phyloP scores from a whole-genome alignment of 257 asterid species.

The Nicotiana tabacum region DNA sequence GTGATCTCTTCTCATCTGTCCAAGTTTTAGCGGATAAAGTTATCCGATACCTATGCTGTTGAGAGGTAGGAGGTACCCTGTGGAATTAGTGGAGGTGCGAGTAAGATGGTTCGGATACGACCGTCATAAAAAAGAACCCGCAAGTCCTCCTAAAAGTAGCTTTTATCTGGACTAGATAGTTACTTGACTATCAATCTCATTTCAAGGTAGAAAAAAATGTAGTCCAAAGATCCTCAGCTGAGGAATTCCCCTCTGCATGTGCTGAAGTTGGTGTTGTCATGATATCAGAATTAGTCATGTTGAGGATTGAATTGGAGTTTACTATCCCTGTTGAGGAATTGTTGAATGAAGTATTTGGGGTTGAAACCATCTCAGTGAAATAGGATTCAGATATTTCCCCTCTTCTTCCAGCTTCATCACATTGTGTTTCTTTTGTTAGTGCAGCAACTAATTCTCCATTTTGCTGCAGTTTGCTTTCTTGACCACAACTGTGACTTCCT shows the following conservation, averaged over 20 bases:
- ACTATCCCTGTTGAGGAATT: slow-evolving; percentile 10
- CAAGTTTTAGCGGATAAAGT: too few species aligned
- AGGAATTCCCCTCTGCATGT: not conserved
- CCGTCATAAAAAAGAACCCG: too few species aligned
- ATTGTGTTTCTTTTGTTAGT: not conserved
- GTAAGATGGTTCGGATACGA: too few species aligned
- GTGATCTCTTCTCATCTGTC: too few species aligned
- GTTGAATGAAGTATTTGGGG: slow-evolving; percentile 9
- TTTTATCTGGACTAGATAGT: too few species aligned
- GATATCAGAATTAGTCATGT: not conserved
- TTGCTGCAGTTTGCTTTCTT: not conserved
- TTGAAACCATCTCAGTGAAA: not conserved
- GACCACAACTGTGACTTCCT: slow-evolving; percentile 18
- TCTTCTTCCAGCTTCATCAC: not conserved
- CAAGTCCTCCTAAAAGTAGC: too few species aligned
- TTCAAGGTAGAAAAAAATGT: too few species aligned
- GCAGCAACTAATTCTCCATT: not conserved
- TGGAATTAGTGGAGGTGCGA: too few species aligned
- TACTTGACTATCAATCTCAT: too few species aligned
- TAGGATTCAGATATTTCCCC: not conserved
- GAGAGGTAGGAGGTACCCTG: too few species aligned
- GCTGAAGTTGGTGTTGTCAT: not conserved
- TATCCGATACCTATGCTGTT: too few species aligned
- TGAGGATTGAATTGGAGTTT: slow-evolving; percentile 5
- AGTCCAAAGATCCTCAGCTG: not conserved